Base-by-base conservation (phyloP, 352 stramenopile species). In the Pythium pyrilobum region DNA sequence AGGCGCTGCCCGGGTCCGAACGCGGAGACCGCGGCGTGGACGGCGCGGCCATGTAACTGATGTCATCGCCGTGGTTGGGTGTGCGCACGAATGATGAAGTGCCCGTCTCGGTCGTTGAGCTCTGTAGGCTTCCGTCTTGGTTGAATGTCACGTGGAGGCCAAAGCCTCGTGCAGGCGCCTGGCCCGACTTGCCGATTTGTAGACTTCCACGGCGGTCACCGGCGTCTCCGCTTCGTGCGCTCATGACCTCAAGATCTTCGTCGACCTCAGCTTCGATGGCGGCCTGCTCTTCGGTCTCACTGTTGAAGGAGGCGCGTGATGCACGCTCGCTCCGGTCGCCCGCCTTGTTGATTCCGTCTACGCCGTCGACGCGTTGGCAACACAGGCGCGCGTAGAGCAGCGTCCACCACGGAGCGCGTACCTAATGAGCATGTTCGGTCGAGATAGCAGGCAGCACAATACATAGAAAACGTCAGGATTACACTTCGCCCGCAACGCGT, bases 251-350 rank as follows among this genome's bases (percentile, higher is more conserved):
- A 36, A 91, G 67, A 53, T 85, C 80, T 23, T 91, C 81, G 51
- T 91, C 81, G 37, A 91, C 81, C 52, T 89, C 77, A 41, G 77
- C 77, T 67, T 87, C 74, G 43, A 91, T 91, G 24, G 52, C 76
- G 47, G 75, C 77, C 46, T 81, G 52, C 45, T 86, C 75, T 37
- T 89, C 77, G 46, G 81, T 72, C 49, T 87, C 73, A 64, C 69
- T 87, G 29, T 71, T 74, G n/a, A 70, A 71, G 4, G 77, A 88
- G 28, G 69, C 28, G 33, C 74, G 71, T 15, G 79, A 89, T 36
- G 69, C 72, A 55, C 59, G 80, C 40, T 81, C 48, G 21, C 71
- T 82, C 54, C 81, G 70, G 45, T 81, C 74, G 50, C 59, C 68
- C 24, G 37, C 18, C 31, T 55, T 49, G 46, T 54, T 67, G 57